Evolutionary conservation across 2,329 filamentous ascomycete species (phyloP).

Genomic region (Xylariaceae sp.): DNA sequence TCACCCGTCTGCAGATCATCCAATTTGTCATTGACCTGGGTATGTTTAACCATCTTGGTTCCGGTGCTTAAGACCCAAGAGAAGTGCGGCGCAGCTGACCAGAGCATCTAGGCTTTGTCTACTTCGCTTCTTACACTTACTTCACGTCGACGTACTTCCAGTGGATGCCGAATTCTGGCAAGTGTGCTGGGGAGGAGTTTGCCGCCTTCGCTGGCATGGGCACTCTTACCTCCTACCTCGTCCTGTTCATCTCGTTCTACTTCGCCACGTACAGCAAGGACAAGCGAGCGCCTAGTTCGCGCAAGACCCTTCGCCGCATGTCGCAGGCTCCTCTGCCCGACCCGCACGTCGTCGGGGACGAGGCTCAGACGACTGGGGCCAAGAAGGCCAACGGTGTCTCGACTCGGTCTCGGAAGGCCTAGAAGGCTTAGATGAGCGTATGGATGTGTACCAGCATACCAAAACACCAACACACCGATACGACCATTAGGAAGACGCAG

Average conservation of each 20-base stretch:
- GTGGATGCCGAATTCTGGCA: constrained; percentile 73
- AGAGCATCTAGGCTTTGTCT: constrained; percentile 90
- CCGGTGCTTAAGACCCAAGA: too few relatives aligned
- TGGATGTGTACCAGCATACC: constrained; percentile 3
- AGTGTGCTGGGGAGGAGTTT: constrained; percentile 94
- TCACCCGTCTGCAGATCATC: constrained; percentile 92
- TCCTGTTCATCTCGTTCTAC: constrained; percentile 99
- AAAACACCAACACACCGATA: too few relatives aligned
- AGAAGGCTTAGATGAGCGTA: constrained; percentile 20
- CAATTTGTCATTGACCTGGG: constrained; percentile 96
- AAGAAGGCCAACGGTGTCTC: constrained; percentile 52
- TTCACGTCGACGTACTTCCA: constrained; percentile 87
- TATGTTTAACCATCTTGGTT: constrained; percentile 39
- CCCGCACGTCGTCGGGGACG: constrained; percentile 65
- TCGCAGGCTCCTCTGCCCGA: constrained; percentile 66
- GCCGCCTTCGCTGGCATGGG: constrained; percentile 87
- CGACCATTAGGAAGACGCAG: too few relatives aligned
- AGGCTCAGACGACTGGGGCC: constrained; percentile 44
- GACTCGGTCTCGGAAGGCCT: constrained; percentile 65
- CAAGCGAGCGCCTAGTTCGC: constrained; percentile 69
- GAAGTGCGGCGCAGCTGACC: not conserved
- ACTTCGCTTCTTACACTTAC: constrained; percentile 99
- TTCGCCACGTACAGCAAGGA: constrained; percentile 91
- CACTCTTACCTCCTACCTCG: constrained; percentile 88
- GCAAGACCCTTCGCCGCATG: constrained; percentile 65